Percentiles rank a stretch among this genome's conserved stretches.
phyloP scores from a whole-genome alignment of 305 asterid genomes.

The Lippia alba region DNA sequence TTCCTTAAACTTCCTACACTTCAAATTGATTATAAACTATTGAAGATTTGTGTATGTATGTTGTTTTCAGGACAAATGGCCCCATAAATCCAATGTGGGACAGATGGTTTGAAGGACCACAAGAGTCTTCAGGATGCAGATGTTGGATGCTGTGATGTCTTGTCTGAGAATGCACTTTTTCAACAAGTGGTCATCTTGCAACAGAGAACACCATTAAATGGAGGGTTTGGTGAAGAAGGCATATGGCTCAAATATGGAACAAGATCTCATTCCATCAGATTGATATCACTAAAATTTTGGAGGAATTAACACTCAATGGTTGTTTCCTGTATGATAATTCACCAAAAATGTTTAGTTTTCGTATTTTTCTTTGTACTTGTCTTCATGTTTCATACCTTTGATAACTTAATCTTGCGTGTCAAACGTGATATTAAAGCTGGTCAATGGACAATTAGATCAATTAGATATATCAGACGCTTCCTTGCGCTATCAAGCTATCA shows the following conservation, averaged over 20 bases:
- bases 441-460: too few species aligned
- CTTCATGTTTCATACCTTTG: too few species aligned
- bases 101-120: conserved; percentile 68
- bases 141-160: conserved; percentile 53
- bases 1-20: not conserved
- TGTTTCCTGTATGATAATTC: not conserved
- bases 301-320: conserved; percentile 4
- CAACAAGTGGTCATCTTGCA: conserved; percentile 2
- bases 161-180: conserved; percentile 7
- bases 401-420: too few species aligned
- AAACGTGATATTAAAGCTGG: too few species aligned
- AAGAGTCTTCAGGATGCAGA: conserved; percentile 57
- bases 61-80: conserved; percentile 50
- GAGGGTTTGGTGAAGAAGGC: conserved; percentile 11
- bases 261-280: conserved; percentile 1
- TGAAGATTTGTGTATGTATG: not conserved
- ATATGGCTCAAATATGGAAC: conserved; percentile 39
- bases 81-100: conserved; percentile 62
- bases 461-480: too few species aligned
- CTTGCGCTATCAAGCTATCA: too few species aligned
- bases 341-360: not conserved
- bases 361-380: too few species aligned
- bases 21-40: not conserved
- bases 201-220: not conserved
- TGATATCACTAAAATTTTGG: conserved; percentile 4